Evolutionary conservation across 2,329 filamentous ascomycete genomes (phyloP).

Genomic region (Colletotrichum navitas): DNA sequence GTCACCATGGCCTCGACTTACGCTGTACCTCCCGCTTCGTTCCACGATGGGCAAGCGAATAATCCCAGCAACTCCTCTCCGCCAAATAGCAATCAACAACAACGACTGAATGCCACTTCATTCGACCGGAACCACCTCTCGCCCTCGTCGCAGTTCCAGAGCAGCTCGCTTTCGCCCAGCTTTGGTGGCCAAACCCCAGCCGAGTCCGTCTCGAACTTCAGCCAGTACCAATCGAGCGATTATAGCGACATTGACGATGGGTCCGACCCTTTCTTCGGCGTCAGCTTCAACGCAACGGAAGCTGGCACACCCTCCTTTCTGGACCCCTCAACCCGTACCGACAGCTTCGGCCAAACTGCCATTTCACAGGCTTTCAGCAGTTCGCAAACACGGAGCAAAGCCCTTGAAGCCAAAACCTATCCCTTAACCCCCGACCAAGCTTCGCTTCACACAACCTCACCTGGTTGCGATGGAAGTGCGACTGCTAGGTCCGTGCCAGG

Average conservation of each 20-base stretch:
- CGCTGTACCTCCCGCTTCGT: conserved; percentile 56
- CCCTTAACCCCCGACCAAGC: conserved; percentile 66
- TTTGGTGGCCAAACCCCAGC: conserved; percentile 57
- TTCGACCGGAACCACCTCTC: conserved; percentile 56
- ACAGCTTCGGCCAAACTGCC: conserved; percentile 40
- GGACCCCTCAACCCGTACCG: conserved; percentile 45
- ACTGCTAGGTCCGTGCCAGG: conserved; percentile 44
- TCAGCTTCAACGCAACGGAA: conserved; percentile 60
- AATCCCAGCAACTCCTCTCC: conserved; percentile 51
- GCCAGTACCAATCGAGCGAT: conserved; percentile 64
- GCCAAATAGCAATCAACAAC: conserved; percentile 45
- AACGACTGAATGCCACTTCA: conserved; percentile 49
- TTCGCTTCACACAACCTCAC: conserved; percentile 60
- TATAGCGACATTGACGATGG: conserved; percentile 58
- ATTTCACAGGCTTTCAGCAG: conserved; percentile 13
- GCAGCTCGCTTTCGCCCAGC: conserved; percentile 56
- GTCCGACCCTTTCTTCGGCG: conserved; percentile 65
- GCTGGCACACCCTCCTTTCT: conserved; percentile 61
- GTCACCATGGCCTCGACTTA: conserved; percentile 60
- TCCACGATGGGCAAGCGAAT: conserved; percentile 53
- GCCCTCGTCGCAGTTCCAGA: conserved; percentile 57
- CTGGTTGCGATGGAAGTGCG: conserved; percentile 52
- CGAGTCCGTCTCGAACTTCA: conserved; percentile 61
- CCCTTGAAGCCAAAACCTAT: conserved; percentile 49
- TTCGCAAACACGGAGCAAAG: conserved; percentile 34